Percentiles rank a stretch among this genome's conserved stretches.
phyloP scores from a whole-genome alignment of 345 rosid species.

The Trapa incisa region DNA sequence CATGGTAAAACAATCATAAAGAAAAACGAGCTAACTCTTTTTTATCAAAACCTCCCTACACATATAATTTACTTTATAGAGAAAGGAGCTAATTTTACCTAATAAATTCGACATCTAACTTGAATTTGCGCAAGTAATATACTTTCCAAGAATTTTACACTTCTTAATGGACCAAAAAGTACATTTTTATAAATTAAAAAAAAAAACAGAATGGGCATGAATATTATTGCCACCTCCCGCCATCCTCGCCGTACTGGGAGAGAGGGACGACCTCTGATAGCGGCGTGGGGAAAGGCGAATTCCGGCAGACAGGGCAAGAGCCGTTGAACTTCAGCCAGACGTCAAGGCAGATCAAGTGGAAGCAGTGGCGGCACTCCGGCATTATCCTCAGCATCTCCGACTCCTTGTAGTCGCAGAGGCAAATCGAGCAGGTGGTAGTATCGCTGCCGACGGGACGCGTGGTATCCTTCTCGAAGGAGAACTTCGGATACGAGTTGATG shows the following conservation, averaged over 20 bases:
- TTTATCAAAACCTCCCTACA: no score
- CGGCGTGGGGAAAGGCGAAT: conserved; percentile 98
- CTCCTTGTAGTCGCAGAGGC: conserved; percentile 82
- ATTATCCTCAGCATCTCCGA: conserved; percentile 93
- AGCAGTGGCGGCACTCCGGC: conserved; percentile 91
- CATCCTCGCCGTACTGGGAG: conserved; percentile 79
- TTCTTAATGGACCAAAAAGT: no score
- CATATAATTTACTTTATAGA: no score
- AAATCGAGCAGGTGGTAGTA: conserved; percentile 58
- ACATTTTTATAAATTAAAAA: no score
- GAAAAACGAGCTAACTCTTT: no score
- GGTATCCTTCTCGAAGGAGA: conserved; percentile 38
- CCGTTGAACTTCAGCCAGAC: conserved; percentile 96
- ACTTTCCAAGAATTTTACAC: no score
- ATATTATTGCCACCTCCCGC: conserved; percentile 48
- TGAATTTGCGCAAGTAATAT: no score
- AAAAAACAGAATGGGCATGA: no score
- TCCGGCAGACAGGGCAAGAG: conserved; percentile 97
- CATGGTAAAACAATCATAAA: no score
- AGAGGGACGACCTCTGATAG: conserved; percentile 86
- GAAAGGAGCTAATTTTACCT: no score
- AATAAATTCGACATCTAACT: no score
- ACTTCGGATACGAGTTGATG: conserved; percentile 83
- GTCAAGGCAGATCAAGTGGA: conserved; percentile 70
- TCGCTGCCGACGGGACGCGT: conserved; percentile 10